A percentile compares a stretch with the other conserved stretches of the same genome.
phyloP scores from a whole-genome alignment of 2,329 filamentous ascomycete genomes.

The Colletotrichum australisinense region DNA sequence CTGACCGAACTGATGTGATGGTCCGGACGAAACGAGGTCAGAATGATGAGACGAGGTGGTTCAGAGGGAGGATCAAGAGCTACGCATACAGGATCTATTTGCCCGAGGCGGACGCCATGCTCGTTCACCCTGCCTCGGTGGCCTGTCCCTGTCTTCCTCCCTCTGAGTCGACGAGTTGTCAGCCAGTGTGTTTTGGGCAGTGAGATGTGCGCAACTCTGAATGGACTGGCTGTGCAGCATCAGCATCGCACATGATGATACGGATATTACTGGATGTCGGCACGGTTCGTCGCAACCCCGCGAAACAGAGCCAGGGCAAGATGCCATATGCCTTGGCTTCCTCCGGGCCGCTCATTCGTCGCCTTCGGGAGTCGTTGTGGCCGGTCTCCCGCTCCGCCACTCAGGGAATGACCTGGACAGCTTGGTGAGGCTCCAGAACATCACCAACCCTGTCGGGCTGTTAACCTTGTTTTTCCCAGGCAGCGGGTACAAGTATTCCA shows the following conservation, averaged over 20 bases:
- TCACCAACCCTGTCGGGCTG: not conserved
- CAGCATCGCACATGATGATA: not conserved
- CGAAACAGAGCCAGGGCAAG: slow-evolving; percentile 22
- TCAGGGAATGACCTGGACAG: slow-evolving; percentile 1
- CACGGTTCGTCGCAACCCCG: slow-evolving; percentile 24
- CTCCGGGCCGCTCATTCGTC: slow-evolving; percentile 18
- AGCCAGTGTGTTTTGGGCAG: not conserved
- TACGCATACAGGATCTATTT: not conserved
- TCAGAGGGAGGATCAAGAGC: slow-evolving; percentile 16
- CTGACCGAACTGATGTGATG: slow-evolving; percentile 1
- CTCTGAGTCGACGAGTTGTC: not conserved
- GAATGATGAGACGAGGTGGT: slow-evolving; percentile 26
- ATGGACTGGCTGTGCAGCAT: slow-evolving; percentile 6
- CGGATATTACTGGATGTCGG: slow-evolving; percentile 11
- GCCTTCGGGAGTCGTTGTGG: slow-evolving; percentile 12
- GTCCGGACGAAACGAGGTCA: slow-evolving; percentile 19
- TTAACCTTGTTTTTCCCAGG: slow-evolving; percentile 13
- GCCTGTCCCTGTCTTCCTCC: slow-evolving; percentile 12
- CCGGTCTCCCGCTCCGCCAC: slow-evolving; percentile 21
- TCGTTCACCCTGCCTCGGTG: slow-evolving; percentile 1
- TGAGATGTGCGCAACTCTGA: slow-evolving; percentile 12
- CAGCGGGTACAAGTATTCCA: not conserved
- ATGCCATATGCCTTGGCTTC: slow-evolving; percentile 25
- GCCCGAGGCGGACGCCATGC: slow-evolving; percentile 9
- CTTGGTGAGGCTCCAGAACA: not conserved